Evolutionary conservation across 2,329 filamentous ascomycete species (phyloP).

Genomic region (Mycosphaerella arachidis): DNA sequence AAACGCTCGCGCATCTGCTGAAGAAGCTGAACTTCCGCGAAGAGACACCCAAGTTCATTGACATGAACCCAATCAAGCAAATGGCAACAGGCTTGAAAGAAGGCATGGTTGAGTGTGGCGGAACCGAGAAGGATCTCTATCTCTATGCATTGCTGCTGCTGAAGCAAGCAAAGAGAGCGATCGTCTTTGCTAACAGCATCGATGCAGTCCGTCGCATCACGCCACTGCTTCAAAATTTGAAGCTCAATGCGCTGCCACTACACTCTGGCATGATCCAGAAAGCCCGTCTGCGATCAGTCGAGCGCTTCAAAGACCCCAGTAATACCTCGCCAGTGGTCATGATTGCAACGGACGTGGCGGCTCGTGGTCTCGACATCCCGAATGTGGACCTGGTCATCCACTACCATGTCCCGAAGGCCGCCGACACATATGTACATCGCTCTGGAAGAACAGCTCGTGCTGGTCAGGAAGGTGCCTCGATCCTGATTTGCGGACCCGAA

Average conservation of each 20-base stretch:
- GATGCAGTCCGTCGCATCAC: slow-evolving; percentile 81
- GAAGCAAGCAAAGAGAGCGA: slow-evolving; percentile 71
- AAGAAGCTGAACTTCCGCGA: slow-evolving; percentile 85
- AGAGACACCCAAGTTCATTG: slow-evolving; percentile 81
- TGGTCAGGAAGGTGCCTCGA: slow-evolving; percentile 68
- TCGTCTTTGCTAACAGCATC: slow-evolving; percentile 96
- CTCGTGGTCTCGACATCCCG: slow-evolving; percentile 88
- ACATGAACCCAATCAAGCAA: slow-evolving; percentile 81
- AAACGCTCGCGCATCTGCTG: slow-evolving; percentile 73
- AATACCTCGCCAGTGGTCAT: slow-evolving; percentile 56
- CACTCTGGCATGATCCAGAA: slow-evolving; percentile 97
- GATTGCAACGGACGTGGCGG: slow-evolving; percentile 88
- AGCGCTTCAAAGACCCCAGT: slow-evolving; percentile 69
- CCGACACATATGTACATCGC: slow-evolving; percentile 91
- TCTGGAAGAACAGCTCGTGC: slow-evolving; percentile 92
- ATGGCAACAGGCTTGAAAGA: slow-evolving; percentile 85
- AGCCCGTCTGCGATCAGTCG: slow-evolving; percentile 84
- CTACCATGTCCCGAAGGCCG: slow-evolving; percentile 88
- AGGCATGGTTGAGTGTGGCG: slow-evolving; percentile 84
- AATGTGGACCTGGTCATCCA: slow-evolving; percentile 86
- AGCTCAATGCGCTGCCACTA: slow-evolving; percentile 69
- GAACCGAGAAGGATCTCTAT: slow-evolving; percentile 95
- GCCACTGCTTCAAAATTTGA: slow-evolving; percentile 77
- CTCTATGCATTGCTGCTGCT: slow-evolving; percentile 83
- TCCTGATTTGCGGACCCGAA: slow-evolving; percentile 85